Evolutionary conservation across 495 filamentous ascomycete genomes (phyloP).

Genomic region (Penicillium egyptiacum): DNA sequence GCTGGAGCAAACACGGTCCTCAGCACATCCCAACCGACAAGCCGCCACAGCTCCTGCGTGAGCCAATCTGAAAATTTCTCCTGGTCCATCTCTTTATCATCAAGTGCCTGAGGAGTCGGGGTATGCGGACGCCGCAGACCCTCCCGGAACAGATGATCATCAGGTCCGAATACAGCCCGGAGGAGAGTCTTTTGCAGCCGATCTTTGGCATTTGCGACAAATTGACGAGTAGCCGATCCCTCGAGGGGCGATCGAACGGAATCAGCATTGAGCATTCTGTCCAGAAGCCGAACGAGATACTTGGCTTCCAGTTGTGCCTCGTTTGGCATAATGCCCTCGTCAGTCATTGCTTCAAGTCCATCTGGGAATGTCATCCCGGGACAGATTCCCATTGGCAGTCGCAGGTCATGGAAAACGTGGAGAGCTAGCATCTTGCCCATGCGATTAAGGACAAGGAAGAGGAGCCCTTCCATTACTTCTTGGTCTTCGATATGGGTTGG

Average conservation of each 20-base stretch:
- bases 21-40: slow-evolving; percentile 51
- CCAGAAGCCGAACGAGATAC: slow-evolving; percentile 41
- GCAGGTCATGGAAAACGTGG: slow-evolving; percentile 36
- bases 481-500: slow-evolving; percentile 24
- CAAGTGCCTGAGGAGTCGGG: slow-evolving; percentile 22
- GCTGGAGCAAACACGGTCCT: slow-evolving; percentile 6
- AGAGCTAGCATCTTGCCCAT: slow-evolving; percentile 43
- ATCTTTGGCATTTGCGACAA: slow-evolving; percentile 29
- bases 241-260: slow-evolving; percentile 2
- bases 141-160: slow-evolving; percentile 30
- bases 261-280: slow-evolving; percentile 28
- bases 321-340: slow-evolving; percentile 22
- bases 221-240: background rate
- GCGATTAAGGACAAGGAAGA: slow-evolving; percentile 36
- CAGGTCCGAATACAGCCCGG: slow-evolving; percentile 39
- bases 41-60: slow-evolving; percentile 47
- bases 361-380: slow-evolving; percentile 29
- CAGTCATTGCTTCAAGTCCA: slow-evolving; percentile 27
- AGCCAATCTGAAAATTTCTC: slow-evolving; percentile 45
- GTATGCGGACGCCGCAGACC: slow-evolving; percentile 25
- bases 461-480: slow-evolving; percentile 40
- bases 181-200: slow-evolving; percentile 44
- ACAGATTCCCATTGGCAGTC: slow-evolving; percentile 25
- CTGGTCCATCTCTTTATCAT: slow-evolving; percentile 8
- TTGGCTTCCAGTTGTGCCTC: slow-evolving; percentile 34